Evolutionary conservation across 2,329 filamentous ascomycete genomes (phyloP).

Genomic region (Ceratocystis colombiana): DNA sequence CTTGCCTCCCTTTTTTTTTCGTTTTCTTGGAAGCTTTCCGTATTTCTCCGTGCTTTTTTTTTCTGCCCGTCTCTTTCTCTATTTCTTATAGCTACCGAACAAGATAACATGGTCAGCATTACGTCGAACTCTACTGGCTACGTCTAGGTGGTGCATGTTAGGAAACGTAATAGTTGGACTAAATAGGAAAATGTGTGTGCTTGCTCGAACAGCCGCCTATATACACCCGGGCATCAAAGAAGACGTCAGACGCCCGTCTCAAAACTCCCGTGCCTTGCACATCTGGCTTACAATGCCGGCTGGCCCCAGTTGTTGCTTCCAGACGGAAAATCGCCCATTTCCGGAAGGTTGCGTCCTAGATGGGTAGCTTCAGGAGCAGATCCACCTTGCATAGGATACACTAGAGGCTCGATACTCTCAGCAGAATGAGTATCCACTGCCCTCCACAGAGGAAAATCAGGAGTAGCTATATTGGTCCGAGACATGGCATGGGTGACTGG

Average conservation of each 20-base stretch:
- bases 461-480: not conserved
- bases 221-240: not conserved
- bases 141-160: too few relatives aligned
- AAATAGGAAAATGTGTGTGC: too few relatives aligned
- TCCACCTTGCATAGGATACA: not conserved
- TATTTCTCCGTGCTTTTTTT: not conserved
- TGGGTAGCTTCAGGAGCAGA: not conserved
- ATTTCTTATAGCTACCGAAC: not conserved
- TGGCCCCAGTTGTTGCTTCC: not conserved
- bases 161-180: too few relatives aligned
- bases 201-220: too few relatives aligned
- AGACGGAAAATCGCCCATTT: constrained; percentile 4
- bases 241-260: not conserved
- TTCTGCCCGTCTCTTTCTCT: not conserved
- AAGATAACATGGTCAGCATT: not conserved
- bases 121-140: too few relatives aligned
- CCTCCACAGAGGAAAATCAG: constrained; percentile 8
- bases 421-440: not conserved
- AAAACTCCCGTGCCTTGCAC: not conserved
- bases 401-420: not conserved
- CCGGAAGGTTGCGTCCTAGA: not conserved
- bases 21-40: not conserved
- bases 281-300: not conserved
- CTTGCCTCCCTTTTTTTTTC: not conserved
- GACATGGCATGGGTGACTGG: constrained; percentile 8